These are phyloP conservation scores for Pythium sukuiense DNA, from an alignment of 352 stramenopile genomes.

Conservation along the genomic window DNA sequence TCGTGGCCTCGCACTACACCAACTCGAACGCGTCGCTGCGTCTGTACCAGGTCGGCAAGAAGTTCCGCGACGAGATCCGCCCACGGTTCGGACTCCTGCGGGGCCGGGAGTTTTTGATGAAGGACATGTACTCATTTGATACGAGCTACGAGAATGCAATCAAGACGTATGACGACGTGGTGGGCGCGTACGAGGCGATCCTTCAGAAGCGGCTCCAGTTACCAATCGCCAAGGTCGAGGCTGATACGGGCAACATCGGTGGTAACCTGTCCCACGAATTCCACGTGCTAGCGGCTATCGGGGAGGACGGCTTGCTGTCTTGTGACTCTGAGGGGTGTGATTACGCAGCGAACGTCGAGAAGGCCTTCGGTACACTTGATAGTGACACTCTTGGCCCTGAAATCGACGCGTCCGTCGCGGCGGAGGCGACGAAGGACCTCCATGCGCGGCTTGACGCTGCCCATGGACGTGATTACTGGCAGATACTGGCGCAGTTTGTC, in stretches of 20 bases:
- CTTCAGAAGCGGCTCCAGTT: constrained; percentile 63
- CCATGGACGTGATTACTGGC: not conserved
- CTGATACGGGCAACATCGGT: constrained; percentile 87
- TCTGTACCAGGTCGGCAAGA: constrained; percentile 86
- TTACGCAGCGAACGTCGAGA: constrained; percentile 90
- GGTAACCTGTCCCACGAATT: constrained; percentile 90
- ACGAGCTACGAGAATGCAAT: constrained; percentile 53
- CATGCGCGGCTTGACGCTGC: not conserved
- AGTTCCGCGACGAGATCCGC: constrained; percentile 89
- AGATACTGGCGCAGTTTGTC: constrained; percentile 1
- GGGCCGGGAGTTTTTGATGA: constrained; percentile 90
- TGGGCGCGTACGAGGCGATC: constrained; percentile 76
- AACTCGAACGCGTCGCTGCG: constrained; percentile 52
- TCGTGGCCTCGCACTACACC: constrained; percentile 69
- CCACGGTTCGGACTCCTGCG: constrained; percentile 82
- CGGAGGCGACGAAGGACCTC: not conserved
- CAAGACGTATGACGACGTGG: constrained; percentile 80
- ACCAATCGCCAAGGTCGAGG: constrained; percentile 76
- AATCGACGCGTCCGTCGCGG: not conserved
- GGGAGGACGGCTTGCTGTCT: constrained; percentile 82
- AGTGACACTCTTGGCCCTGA: not conserved
- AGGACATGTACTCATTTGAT: constrained; percentile 92
- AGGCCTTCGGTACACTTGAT: constrained; percentile 48
- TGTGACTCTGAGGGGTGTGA: constrained; percentile 53
- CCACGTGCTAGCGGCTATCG: constrained; percentile 79